Conservation (phyloP, 2,329 filamentous ascomycete genomes). For the Aspergillus brasiliensis region DNA sequence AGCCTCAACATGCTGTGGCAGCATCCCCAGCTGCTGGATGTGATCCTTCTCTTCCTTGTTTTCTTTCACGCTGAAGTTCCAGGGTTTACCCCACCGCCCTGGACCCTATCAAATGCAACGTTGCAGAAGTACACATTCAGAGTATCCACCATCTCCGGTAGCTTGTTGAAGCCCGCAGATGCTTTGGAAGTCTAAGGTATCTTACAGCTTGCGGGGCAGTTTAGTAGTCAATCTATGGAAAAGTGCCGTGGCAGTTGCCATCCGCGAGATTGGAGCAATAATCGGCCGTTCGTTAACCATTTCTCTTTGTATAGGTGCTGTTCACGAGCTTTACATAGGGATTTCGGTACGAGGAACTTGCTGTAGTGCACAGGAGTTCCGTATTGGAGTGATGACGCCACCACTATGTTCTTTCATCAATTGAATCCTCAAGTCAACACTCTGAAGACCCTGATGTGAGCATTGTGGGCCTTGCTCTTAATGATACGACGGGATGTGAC, state of each 20-base stretch:
- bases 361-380: background rate
- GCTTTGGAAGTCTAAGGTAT: background rate
- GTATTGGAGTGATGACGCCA: conserved; percentile 19
- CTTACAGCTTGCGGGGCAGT: background rate
- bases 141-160: conserved; percentile 14
- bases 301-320: background rate
- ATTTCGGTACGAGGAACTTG: too few relatives aligned
- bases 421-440: background rate
- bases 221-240: background rate
- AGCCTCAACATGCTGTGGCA: background rate
- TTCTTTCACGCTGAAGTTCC: background rate
- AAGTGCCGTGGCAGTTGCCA: background rate
- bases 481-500: conserved; percentile 35
- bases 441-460: conserved; percentile 10
- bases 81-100: background rate
- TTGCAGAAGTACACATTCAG: conserved; percentile 9
- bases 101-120: conserved; percentile 7
- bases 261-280: background rate
- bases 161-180: background rate
- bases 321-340: background rate
- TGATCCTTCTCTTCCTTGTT: background rate
- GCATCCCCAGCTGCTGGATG: background rate
- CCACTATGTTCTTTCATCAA: conserved; percentile 3
- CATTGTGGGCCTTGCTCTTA: conserved; percentile 15
- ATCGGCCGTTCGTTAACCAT: background rate